phyloP scores from a whole-genome alignment of 306 rosid species.

The Heteromeles arbutifolia region DNA sequence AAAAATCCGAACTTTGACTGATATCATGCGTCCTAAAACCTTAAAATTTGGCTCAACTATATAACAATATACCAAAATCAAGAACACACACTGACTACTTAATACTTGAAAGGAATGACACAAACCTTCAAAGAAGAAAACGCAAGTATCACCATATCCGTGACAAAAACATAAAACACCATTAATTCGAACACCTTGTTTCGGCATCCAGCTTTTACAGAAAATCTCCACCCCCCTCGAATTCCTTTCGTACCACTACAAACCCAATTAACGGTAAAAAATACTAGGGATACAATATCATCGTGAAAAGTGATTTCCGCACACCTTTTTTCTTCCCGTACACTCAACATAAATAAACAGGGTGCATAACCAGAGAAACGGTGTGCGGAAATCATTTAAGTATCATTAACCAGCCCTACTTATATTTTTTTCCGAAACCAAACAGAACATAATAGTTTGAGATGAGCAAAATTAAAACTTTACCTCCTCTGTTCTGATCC shows the following conservation, averaged over 20 bases:
- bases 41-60: background rate
- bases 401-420: background rate
- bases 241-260: slow-evolving; percentile 68
- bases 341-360: too few relatives aligned
- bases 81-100: background rate
- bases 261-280: background rate
- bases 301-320: too few relatives aligned
- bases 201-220: slow-evolving; percentile 85
- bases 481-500: slow-evolving; percentile 74
- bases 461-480: slow-evolving; percentile 19
- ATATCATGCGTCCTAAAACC: background rate
- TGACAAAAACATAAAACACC: slow-evolving; percentile 82
- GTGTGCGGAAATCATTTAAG: too few relatives aligned
- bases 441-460: background rate
- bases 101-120: background rate
- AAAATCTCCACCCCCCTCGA: slow-evolving; percentile 77
- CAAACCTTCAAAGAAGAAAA: slow-evolving; percentile 92
- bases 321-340: too few relatives aligned
- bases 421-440: background rate
- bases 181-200: slow-evolving; percentile 45
- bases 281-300: too few relatives aligned
- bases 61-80: background rate
- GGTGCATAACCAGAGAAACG: too few relatives aligned
- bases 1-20: slow-evolving; percentile 4
- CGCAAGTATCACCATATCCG: slow-evolving; percentile 97